phyloP scores from a whole-genome alignment of 1,139 yeast species.

The Candida tropicalis region DNA sequence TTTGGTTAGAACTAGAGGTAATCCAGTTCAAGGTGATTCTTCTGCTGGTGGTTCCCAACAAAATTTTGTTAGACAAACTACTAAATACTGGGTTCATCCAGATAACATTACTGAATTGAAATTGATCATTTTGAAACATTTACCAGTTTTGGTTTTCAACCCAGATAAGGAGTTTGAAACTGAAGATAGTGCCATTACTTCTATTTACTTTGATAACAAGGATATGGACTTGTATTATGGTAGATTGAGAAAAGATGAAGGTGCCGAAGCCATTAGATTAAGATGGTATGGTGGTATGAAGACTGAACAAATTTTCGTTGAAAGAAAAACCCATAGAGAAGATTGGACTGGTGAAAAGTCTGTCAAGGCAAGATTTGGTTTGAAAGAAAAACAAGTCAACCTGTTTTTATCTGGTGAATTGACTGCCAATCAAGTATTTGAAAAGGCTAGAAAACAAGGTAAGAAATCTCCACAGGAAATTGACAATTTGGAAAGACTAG shows the following conservation, averaged over 20 bases:
- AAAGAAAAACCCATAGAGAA: constrained; percentile 96
- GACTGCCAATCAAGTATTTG: constrained; percentile 88
- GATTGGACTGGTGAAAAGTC: constrained; percentile 99
- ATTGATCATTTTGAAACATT: constrained; percentile 85
- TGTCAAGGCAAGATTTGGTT: constrained; percentile 91
- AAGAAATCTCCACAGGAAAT: constrained; percentile 85
- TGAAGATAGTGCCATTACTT: constrained; percentile 95
- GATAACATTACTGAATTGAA: constrained; percentile 98
- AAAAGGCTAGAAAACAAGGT: constrained; percentile 89
- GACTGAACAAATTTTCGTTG: constrained; percentile 89
- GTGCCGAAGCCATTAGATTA: constrained; percentile 97
- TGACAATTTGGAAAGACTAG: constrained; percentile 88
- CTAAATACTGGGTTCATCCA: constrained; percentile 99
- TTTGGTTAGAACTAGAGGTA: constrained; percentile 91
- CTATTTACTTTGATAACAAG: constrained; percentile 90
- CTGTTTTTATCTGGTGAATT: constrained; percentile 79
- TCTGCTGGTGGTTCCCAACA: constrained; percentile 98
- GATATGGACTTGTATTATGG: constrained; percentile 92
- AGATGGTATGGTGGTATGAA: constrained; percentile 99
- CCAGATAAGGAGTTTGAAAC: constrained; percentile 93
- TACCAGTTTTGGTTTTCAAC: constrained; percentile 95
- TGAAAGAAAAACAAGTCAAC: constrained; percentile 90
- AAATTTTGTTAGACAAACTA: constrained; percentile 96
- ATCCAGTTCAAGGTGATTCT: constrained; percentile 91
- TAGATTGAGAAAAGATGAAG: constrained; percentile 92